Evolutionary conservation across 2,329 filamentous ascomycete species (phyloP).

Genomic region (Aspergillus cejpii): DNA sequence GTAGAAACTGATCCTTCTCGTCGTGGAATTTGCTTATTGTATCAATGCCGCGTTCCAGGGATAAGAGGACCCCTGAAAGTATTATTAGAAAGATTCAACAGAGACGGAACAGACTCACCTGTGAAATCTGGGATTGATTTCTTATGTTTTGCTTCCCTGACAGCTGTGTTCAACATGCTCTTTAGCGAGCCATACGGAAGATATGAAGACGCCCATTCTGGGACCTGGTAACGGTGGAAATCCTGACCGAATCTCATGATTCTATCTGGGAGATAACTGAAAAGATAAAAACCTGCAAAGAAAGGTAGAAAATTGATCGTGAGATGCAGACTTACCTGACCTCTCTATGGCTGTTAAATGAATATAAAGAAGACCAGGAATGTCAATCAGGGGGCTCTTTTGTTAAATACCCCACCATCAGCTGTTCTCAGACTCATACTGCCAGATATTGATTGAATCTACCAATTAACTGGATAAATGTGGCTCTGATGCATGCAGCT

Average conservation of each 20-base stretch:
- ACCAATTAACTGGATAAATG: too few species aligned
- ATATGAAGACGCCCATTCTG: slow-evolving; percentile 26
- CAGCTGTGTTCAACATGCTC: slow-evolving; percentile 12
- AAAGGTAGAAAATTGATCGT: too few species aligned
- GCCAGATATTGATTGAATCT: too few species aligned
- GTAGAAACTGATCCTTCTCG: slow-evolving; percentile 1
- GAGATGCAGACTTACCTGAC: too few species aligned
- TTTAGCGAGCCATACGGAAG: slow-evolving; percentile 27
- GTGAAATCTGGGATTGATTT: neutral
- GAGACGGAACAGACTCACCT: neutral
- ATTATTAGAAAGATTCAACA: neutral
- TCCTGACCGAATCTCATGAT: slow-evolving; percentile 29
- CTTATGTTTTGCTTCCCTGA: neutral
- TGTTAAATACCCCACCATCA: too few species aligned
- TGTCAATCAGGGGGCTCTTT: too few species aligned
- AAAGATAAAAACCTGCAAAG: too few species aligned
- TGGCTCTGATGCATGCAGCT: too few species aligned
- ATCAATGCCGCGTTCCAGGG: neutral
- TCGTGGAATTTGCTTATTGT: neutral
- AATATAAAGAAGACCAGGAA: too few species aligned
- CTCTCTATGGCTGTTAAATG: too few species aligned
- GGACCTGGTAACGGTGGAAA: slow-evolving; percentile 19
- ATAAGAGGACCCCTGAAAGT: neutral
- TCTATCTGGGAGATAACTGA: too few species aligned
- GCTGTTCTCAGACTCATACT: too few species aligned